A percentile compares a stretch with the other conserved stretches of the same genome.
Evolutionary conservation across 2,329 filamentous ascomycete genomes (phyloP).

Genomic region (Fusarium sulawesiense): DNA sequence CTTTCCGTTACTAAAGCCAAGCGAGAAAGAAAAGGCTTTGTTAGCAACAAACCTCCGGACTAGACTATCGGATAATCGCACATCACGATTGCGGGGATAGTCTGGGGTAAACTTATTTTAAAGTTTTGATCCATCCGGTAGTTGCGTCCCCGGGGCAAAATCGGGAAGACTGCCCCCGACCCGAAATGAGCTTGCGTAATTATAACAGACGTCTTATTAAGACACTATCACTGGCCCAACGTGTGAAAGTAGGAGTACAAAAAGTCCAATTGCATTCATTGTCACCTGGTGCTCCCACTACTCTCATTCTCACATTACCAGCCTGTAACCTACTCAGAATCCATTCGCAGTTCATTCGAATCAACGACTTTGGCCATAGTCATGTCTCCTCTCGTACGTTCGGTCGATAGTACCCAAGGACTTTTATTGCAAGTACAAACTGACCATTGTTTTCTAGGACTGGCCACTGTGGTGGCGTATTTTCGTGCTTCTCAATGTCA

Average conservation of each 20-base stretch:
- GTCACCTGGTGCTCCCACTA: background rate
- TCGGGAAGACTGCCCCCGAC: background rate
- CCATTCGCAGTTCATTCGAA: background rate
- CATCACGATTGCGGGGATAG: background rate
- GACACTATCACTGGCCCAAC: background rate
- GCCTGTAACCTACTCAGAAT: background rate
- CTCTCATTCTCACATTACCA: background rate
- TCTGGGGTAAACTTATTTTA: background rate
- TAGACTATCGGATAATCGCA: background rate
- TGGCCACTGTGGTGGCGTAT: conserved; percentile 20
- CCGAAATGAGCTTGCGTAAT: background rate
- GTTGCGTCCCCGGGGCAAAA: background rate
- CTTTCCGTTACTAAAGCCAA: fast-evolving
- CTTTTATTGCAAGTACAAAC: background rate
- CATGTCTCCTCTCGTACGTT: background rate
- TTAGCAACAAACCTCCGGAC: fast-evolving
- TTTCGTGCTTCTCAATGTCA: conserved; percentile 2
- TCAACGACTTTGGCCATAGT: background rate
- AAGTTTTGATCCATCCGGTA: background rate
- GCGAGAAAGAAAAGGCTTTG: background rate
- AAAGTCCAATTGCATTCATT: background rate
- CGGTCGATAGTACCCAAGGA: background rate
- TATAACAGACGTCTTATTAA: too few relatives aligned
- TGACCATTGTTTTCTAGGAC: background rate
- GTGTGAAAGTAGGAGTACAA: background rate